Evolutionary conservation across 2,329 filamentous ascomycete genomes (phyloP).

Genomic region (Penicillium sp.): DNA sequence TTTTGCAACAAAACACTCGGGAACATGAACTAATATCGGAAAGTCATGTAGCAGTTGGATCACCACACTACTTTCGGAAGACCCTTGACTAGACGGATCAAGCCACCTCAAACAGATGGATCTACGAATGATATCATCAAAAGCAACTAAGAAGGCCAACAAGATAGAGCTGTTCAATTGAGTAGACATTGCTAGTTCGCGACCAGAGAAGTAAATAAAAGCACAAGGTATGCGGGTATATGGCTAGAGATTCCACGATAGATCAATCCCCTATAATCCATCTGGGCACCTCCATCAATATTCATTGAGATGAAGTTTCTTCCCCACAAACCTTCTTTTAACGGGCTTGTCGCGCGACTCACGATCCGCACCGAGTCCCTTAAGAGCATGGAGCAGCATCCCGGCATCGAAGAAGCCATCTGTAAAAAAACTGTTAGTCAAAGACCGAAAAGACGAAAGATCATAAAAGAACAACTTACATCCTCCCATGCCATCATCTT

Average conservation of each 20-base stretch:
- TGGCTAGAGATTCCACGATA: not conserved
- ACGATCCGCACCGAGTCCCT: conserved; percentile 52
- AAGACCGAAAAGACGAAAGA: conserved; percentile 3
- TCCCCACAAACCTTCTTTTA: conserved; percentile 47
- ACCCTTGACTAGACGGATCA: no score
- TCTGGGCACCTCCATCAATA: conserved; percentile 33
- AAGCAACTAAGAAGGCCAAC: no score
- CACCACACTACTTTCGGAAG: no score
- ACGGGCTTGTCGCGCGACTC: conserved; percentile 41
- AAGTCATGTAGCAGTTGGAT: no score
- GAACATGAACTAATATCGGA: no score
- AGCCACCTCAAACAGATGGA: no score
- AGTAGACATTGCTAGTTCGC: not conserved
- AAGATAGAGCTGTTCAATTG: no score
- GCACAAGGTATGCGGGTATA: not conserved
- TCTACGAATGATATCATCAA: no score
- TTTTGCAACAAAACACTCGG: no score
- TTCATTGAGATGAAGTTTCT: conserved; percentile 51
- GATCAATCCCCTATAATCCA: not conserved
- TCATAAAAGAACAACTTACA: conserved; percentile 65
- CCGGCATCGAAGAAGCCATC: conserved; percentile 98
- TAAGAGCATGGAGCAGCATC: conserved; percentile 87
- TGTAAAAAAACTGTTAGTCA: conserved; percentile 41
- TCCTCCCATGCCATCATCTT: conserved; percentile 87
- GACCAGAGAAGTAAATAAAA: not conserved